A percentile compares a stretch with the other conserved stretches of the same genome.
phyloP scores from a whole-genome alignment of 1,284 basidiomycete species.

The Heterobasidion annosum region DNA sequence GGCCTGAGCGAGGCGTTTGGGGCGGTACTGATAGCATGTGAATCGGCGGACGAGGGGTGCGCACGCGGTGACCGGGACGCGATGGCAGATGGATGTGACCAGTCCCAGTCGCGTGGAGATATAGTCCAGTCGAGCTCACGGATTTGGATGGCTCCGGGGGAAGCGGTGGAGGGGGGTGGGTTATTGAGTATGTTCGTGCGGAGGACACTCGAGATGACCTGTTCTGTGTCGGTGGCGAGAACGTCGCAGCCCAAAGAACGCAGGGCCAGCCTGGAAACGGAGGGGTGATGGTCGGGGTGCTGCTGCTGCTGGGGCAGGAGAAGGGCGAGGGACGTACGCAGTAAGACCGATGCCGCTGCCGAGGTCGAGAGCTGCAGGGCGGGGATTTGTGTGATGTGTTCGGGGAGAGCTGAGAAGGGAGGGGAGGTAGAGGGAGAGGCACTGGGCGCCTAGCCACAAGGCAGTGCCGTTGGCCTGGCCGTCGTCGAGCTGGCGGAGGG shows the following conservation, averaged over 20 bases:
- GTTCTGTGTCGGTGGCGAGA: slow-evolving; percentile 69
- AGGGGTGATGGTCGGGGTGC: slow-evolving; percentile 1
- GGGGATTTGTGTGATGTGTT: slow-evolving; percentile 5
- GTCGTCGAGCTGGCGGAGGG: slow-evolving; percentile 47
- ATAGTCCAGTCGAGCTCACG: slow-evolving; percentile 60
- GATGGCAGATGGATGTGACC: slow-evolving; percentile 35
- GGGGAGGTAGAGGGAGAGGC: slow-evolving; percentile 58
- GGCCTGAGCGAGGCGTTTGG: slow-evolving; percentile 24
- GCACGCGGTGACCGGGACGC: slow-evolving; percentile 14
- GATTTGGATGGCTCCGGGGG: slow-evolving; percentile 34
- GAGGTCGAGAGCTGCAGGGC: slow-evolving; percentile 60
- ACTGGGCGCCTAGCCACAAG: slow-evolving; percentile 80
- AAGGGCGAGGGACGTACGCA: slow-evolving; percentile 39
- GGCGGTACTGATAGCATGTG: slow-evolving; percentile 7
- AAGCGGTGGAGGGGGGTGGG: slow-evolving; percentile 26
- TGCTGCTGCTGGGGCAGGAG: not conserved
- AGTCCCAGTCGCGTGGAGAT: slow-evolving; percentile 42
- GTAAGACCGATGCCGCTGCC: slow-evolving; percentile 79
- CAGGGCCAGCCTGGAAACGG: slow-evolving; percentile 49
- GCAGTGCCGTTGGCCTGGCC: slow-evolving; percentile 75
- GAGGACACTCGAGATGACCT: slow-evolving; percentile 64
- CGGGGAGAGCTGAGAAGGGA: slow-evolving; percentile 17
- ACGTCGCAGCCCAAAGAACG: slow-evolving; percentile 68
- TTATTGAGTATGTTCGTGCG: slow-evolving; percentile 54
- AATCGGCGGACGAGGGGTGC: too few relatives aligned